A percentile compares a stretch with the other conserved stretches of the same genome.
Evolutionary conservation across 176 grass and related monocot species (phyloP).

Genomic region (Hordeum vulgare): MorexV3_pseudomolecules_assembly NC_058523.1:57742831-57743330

Average conservation of each 20-base stretch:
- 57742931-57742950: conserved; percentile 61
- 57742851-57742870: neutral
- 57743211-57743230: neutral
- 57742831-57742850: conserved; percentile 33
- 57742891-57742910: neutral
- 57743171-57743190: neutral
- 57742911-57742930: conserved; percentile 40
- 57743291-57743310: neutral
- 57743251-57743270: too few relatives aligned
- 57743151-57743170: neutral
- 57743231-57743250: neutral
- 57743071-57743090: conserved; percentile 52
- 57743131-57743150: conserved; percentile 33
- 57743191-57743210: conserved; percentile 36
- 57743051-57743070: conserved; percentile 60
- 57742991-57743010: conserved; percentile 78
- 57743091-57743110: conserved; percentile 64
- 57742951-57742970: conserved; percentile 48
- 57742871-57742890: neutral
- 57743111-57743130: conserved; percentile 68
- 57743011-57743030: conserved; percentile 73
- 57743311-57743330: neutral
- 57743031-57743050: conserved; percentile 73
- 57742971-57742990: conserved; percentile 70
- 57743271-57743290: neutral